Conservation (phyloP, 106 monocot species). For the Platanthera zijinensis region DNA sequence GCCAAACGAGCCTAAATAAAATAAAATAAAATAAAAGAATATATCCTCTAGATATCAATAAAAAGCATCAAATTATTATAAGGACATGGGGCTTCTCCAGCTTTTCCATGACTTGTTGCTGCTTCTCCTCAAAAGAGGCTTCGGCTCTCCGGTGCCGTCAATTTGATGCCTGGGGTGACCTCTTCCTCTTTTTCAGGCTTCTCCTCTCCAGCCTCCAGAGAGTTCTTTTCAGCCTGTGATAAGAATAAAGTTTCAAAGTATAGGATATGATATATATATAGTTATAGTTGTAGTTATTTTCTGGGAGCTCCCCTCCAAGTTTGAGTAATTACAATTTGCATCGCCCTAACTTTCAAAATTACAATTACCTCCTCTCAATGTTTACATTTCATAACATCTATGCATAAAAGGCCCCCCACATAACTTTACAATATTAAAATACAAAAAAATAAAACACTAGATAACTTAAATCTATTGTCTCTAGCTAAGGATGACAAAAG, state of each 20-base stretch:
- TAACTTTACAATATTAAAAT: too few relatives aligned
- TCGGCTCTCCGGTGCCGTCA: background rate
- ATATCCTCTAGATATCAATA: background rate
- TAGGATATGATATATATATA: background rate
- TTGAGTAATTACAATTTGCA: too few relatives aligned
- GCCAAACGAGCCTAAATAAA: background rate
- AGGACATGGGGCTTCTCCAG: background rate
- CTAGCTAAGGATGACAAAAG: too few relatives aligned
- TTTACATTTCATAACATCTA: too few relatives aligned
- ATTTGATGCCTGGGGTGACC: background rate
- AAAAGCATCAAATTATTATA: background rate
- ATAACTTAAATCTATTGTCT: too few relatives aligned
- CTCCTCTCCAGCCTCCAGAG: background rate
- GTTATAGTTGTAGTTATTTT: background rate
- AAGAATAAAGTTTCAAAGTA: background rate
- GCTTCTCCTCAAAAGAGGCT: background rate
- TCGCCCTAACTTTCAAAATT: too few relatives aligned
- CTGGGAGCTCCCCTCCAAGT: too few relatives aligned
- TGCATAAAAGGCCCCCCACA: too few relatives aligned
- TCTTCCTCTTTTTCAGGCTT: background rate
- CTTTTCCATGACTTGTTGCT: background rate
- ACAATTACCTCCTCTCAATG: background rate
- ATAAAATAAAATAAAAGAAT: background rate
- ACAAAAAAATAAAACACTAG: too few relatives aligned
- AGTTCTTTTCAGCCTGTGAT: background rate